phyloP scores from a whole-genome alignment of 2,329 filamentous ascomycete species.

The Microdochium bolleyi region DNA sequence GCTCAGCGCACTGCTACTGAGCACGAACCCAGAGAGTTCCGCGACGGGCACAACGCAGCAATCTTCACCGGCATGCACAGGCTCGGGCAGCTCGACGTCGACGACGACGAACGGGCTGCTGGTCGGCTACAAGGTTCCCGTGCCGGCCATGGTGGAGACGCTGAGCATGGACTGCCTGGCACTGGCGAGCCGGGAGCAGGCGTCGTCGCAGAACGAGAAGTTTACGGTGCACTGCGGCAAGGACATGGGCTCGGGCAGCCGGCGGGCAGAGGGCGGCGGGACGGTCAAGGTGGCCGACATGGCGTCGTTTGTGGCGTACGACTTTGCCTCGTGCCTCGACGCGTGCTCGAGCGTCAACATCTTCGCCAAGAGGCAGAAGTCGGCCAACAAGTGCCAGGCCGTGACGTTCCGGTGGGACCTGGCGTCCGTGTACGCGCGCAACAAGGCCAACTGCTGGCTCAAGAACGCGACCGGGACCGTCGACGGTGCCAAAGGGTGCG shows the following conservation, averaged over 20 bases:
- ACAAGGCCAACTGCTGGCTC: background rate
- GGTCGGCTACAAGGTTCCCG: background rate
- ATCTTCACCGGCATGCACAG: background rate
- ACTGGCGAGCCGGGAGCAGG: background rate
- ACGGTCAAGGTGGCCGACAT: background rate
- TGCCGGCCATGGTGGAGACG: background rate
- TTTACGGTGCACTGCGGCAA: background rate
- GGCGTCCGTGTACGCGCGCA: background rate
- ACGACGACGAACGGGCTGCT: background rate
- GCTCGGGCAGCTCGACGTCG: background rate
- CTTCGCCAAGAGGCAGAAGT: background rate
- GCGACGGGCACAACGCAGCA: background rate
- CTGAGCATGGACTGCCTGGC: background rate
- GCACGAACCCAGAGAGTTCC: background rate
- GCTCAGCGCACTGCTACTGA: background rate
- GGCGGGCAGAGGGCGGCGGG: background rate
- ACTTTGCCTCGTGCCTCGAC: background rate
- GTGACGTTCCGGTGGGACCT: background rate
- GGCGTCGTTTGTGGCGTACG: background rate
- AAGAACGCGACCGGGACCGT: background rate
- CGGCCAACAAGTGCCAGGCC: background rate
- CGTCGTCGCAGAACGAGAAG: background rate
- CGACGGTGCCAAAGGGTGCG: background rate
- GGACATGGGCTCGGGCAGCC: background rate
- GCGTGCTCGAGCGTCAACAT: background rate